phyloP scores from a whole-genome alignment of 805 yeast genomes.

The Zygosaccharomyces siamensis region DNA sequence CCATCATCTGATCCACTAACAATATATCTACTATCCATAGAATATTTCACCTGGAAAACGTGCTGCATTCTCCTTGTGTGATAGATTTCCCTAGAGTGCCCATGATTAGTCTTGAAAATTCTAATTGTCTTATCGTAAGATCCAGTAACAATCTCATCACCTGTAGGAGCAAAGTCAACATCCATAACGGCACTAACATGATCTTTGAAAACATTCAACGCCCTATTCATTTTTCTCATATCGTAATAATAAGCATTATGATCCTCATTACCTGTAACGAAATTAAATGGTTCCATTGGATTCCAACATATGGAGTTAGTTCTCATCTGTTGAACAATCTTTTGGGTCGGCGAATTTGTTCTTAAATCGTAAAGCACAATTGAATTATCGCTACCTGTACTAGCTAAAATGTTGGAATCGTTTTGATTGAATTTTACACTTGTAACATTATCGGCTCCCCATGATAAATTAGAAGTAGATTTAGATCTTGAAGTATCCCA shows the following conservation, averaged over 20 bases:
- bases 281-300: conserved; percentile 94
- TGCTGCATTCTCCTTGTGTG: conserved; percentile 98
- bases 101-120: conserved; percentile 66
- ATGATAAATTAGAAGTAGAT: conserved; percentile 70
- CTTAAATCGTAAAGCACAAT: conserved; percentile 86
- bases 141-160: conserved; percentile 92
- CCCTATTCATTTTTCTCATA: conserved; percentile 83
- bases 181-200: conserved; percentile 95
- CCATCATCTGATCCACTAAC: conserved; percentile 94
- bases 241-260: conserved; percentile 94
- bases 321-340: conserved; percentile 74
- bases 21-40: conserved; percentile 86
- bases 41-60: conserved; percentile 73
- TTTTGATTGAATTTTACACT: conserved; percentile 84
- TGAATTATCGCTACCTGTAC: conserved; percentile 87
- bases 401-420: conserved; percentile 83
- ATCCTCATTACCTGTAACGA: conserved; percentile 90
- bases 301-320: conserved; percentile 91
- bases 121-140: conserved; percentile 92
- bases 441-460: conserved; percentile 94
- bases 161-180: conserved; percentile 94
- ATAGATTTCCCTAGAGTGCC: conserved; percentile 91
- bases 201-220: conserved; percentile 84
- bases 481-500: conserved; percentile 85
- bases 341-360: conserved; percentile 88